Evolutionary conservation across 306 rosid species (phyloP).

Genomic region (Carpinus fangiana): DNA sequence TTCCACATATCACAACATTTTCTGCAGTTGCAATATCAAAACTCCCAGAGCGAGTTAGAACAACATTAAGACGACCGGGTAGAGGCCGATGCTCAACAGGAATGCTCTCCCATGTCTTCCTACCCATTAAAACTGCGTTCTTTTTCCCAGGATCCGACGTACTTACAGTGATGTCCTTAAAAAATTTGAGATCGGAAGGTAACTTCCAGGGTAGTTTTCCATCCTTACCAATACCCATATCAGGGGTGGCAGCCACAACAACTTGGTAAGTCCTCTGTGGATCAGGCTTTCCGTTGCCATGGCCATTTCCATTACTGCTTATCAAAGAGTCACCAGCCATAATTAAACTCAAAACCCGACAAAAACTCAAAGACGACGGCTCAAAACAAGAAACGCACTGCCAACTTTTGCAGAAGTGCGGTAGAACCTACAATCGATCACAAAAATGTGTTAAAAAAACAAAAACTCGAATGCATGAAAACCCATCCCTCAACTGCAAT

Average conservation of each 20-base stretch:
- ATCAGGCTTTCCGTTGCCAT: conserved; percentile 34
- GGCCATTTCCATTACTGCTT: conserved; percentile 48
- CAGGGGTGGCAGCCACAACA: conserved; percentile 80
- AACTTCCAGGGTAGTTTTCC: conserved; percentile 85
- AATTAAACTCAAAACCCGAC: conserved; percentile 29
- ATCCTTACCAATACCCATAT: conserved; percentile 87
- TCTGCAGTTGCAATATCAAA: conserved; percentile 92
- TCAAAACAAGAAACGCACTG: conserved; percentile 35
- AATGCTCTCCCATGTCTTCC: conserved; percentile 92
- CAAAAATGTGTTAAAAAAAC: not conserved
- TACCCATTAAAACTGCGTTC: conserved; percentile 93
- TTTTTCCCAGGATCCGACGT: conserved; percentile 79
- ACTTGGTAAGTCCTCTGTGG: conserved; percentile 89
- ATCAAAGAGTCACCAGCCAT: conserved; percentile 71
- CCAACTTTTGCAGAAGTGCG: conserved; percentile 37
- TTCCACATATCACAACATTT: conserved; percentile 88
- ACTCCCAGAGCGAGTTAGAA: conserved; percentile 91
- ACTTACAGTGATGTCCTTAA: conserved; percentile 57
- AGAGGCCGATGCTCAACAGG: conserved; percentile 66
- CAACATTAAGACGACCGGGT: conserved; percentile 87
- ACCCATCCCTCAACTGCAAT: not conserved
- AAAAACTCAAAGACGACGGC: conserved; percentile 23
- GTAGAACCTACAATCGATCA: conserved; percentile 36
- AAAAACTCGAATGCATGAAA: not conserved
- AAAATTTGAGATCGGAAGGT: conserved; percentile 78